Evolutionary conservation across 2,329 filamentous ascomycete species (phyloP), one percentile per base, ranked within the genome.

Genomic region (Fusarium hostae): DNA sequence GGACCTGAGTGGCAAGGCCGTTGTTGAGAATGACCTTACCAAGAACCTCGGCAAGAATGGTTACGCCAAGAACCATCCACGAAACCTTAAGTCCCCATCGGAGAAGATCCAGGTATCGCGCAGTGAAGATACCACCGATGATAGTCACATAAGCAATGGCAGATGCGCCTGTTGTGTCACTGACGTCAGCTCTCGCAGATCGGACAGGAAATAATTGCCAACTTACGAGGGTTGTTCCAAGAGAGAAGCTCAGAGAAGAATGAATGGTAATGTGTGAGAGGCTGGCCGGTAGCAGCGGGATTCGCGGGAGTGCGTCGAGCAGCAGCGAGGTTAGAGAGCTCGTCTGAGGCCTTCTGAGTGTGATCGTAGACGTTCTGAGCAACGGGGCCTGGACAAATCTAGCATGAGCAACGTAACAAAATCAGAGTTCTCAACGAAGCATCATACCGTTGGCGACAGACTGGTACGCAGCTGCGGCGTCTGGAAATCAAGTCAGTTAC

Each of bases 191-290:
- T 39, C 69, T 63, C 59, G 63, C 34, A 30, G 37, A 26, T 37
- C 40, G 35, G 9, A 18, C 35, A 44, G 50, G 57, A 26, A 54
- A 48, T 30, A 44, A 26, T 50, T 37, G 40, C 68, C 34, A 30
- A 84, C 87, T 78, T 85, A 90, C 89, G 87, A 78, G 89, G 89
- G 79, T 91, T 90, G 78, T 90, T 86, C 89, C 90, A 92, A 73
- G 90, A 91, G 68, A 92, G 84, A 63, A 92, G 85, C 79, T 91
- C 89, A 55, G 86, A 87, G 81, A 92, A 92, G 82, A 92, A 89
- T 20, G 89, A 92, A 83, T 92, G 90, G 80, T 92, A 92, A 81
- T 91, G 89, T 65, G 89, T 91, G 77, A 91, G 81, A 55, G 87
- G 86, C 80, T 91, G 88, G 75, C 88, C 88, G 50, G 87, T 90